Evolutionary conservation across 2,329 filamentous ascomycete species (phyloP).

Genomic region (Escovopsis sp.): DNA sequence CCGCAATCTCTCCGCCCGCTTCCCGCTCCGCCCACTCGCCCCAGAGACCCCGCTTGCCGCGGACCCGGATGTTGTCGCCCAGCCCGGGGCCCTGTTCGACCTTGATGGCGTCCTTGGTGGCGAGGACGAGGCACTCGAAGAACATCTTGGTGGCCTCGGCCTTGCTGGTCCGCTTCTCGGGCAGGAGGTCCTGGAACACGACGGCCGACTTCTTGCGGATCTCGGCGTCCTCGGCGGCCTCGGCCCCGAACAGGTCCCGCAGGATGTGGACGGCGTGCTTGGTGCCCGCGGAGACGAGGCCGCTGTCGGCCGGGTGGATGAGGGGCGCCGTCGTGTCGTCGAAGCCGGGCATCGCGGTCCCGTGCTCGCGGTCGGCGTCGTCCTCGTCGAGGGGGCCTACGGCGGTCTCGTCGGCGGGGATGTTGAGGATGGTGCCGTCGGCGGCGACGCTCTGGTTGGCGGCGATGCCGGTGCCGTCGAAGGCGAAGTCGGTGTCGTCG

Average conservation of each 20-base stretch:
- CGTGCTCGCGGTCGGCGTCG: slow-evolving; percentile 28
- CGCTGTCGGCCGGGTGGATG: slow-evolving; percentile 69
- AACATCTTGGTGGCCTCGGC: slow-evolving; percentile 99
- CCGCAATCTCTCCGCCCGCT: slow-evolving; percentile 46
- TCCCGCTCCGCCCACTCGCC: slow-evolving; percentile 83
- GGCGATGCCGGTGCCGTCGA: slow-evolving; percentile 33
- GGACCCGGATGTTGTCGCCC: slow-evolving; percentile 67
- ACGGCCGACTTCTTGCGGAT: slow-evolving; percentile 65
- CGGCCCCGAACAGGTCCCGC: slow-evolving; percentile 69
- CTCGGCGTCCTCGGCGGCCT: slow-evolving; percentile 52
- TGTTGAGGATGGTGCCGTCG: slow-evolving; percentile 50
- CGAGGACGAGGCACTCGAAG: slow-evolving; percentile 89
- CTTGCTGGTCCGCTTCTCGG: slow-evolving; percentile 65
- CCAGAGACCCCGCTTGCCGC: slow-evolving; percentile 92
- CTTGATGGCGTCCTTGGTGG: slow-evolving; percentile 95
- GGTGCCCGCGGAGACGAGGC: slow-evolving; percentile 78
- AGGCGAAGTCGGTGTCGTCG: slow-evolving; percentile 36
- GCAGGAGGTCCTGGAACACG: slow-evolving; percentile 82
- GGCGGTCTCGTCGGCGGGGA: slow-evolving; percentile 44
- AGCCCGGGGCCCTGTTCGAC: slow-evolving; percentile 73
- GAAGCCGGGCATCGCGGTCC: slow-evolving; percentile 44
- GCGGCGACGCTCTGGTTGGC: slow-evolving; percentile 33
- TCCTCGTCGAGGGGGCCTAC: slow-evolving; percentile 28
- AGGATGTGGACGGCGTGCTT: slow-evolving; percentile 93
- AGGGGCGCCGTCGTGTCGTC: slow-evolving; percentile 66